phyloP scores from a whole-genome alignment of 148 eudicot genomes.

The Camellia sinensis region DNA sequence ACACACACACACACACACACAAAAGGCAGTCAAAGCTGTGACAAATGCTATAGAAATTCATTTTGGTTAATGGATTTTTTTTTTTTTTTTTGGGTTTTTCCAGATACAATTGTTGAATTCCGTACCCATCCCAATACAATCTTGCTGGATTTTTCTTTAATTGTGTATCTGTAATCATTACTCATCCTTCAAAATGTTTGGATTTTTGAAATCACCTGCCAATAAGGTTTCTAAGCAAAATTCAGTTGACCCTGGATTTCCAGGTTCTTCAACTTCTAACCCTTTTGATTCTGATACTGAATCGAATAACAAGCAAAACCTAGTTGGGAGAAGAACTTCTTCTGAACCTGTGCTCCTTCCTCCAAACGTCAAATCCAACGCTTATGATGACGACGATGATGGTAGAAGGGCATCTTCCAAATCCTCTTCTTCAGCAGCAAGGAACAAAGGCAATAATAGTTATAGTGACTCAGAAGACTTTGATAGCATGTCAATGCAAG shows the following conservation, averaged over 20 bases:
- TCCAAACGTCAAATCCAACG: conserved; percentile 22
- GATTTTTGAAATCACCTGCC: conserved; percentile 51
- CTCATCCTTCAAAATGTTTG: conserved; percentile 44
- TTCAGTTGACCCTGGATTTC: too few relatives aligned
- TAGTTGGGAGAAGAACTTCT: conserved; percentile 48
- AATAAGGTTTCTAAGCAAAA: conserved; percentile 9
- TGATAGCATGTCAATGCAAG: conserved; percentile 77
- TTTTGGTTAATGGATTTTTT: neutral
- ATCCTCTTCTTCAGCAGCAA: conserved; percentile 18
- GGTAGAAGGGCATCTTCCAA: conserved; percentile 20
- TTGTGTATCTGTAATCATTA: neutral
- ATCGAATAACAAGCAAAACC: conserved; percentile 21
- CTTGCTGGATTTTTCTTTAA: neutral
- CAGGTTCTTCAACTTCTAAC: too few relatives aligned
- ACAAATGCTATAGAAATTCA: neutral
- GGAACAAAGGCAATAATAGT: conserved; percentile 30
- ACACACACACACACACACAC: too few relatives aligned
- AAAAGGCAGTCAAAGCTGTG: neutral
- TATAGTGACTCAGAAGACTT: conserved; percentile 44
- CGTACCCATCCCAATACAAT: neutral
- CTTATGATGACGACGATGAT: conserved; percentile 2
- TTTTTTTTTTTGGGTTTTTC: neutral
- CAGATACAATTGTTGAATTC: conserved; percentile 2
- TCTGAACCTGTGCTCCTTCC: conserved; percentile 54
- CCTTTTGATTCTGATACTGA: conserved; percentile 21